Conservation (phyloP, 2,329 filamentous ascomycete genomes). For the Fusarium sp. region DNA sequence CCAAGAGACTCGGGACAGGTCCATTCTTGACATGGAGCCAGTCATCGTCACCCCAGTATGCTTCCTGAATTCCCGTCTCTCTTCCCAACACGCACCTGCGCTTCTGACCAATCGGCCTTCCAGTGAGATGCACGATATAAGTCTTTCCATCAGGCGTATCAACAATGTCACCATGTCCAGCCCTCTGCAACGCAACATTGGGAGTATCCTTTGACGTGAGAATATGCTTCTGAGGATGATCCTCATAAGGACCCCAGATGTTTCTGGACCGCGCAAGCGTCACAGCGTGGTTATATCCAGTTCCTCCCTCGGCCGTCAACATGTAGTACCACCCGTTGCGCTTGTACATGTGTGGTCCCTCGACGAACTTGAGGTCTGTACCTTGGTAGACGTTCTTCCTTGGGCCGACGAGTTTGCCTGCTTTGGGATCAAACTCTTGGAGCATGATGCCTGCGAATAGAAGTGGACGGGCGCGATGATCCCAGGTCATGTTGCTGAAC, state of each 20-base stretch:
- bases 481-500: slow-evolving; percentile 68
- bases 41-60: slow-evolving; percentile 67
- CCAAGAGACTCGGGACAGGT: slow-evolving; percentile 62
- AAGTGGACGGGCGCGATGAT: slow-evolving; percentile 60
- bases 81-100: slow-evolving; percentile 65
- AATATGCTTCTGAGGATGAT: slow-evolving; percentile 67
- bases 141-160: slow-evolving; percentile 63
- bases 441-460: slow-evolving; percentile 67
- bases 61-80: slow-evolving; percentile 69
- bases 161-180: slow-evolving; percentile 65
- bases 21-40: slow-evolving; percentile 72
- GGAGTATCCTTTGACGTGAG: slow-evolving; percentile 64
- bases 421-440: slow-evolving; percentile 65
- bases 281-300: slow-evolving; percentile 69
- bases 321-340: slow-evolving; percentile 69
- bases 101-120: slow-evolving; percentile 62
- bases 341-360: slow-evolving; percentile 69
- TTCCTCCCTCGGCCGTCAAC: slow-evolving; percentile 69
- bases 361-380: slow-evolving; percentile 64
- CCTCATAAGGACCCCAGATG: slow-evolving; percentile 71
- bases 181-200: slow-evolving; percentile 60
- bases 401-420: slow-evolving; percentile 64
- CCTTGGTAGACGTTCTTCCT: slow-evolving; percentile 66
- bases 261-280: slow-evolving; percentile 65
- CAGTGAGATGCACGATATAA: slow-evolving; percentile 64